These are phyloP conservation scores for Vigna mungo DNA, from an alignment of 306 rosid genomes.

Conservation along the genomic window DNA sequence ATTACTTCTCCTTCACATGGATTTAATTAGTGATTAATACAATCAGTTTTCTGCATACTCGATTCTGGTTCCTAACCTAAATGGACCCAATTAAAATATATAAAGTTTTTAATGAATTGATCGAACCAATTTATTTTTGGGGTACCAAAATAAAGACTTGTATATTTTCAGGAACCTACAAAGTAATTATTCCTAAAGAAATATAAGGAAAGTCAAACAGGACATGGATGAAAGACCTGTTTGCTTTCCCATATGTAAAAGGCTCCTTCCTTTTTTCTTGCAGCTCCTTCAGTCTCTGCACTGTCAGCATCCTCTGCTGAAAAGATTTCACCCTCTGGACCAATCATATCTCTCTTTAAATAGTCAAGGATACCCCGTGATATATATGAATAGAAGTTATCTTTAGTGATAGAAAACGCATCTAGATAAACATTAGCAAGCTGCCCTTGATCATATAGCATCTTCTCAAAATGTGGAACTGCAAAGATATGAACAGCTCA, in stretches of 20 bases:
- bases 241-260: constrained; percentile 86
- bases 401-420: constrained; percentile 81
- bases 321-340: constrained; percentile 92
- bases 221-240: constrained; percentile 61
- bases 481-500: constrained; percentile 50
- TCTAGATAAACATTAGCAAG: constrained; percentile 81
- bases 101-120: not conserved
- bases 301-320: constrained; percentile 99
- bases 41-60: not conserved
- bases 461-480: constrained; percentile 99
- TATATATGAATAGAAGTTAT: constrained; percentile 66
- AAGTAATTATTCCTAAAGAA: constrained; percentile 25
- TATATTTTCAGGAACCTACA: constrained; percentile 23
- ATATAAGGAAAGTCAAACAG: constrained; percentile 38
- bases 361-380: constrained; percentile 89
- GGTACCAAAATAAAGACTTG: constrained; percentile 19
- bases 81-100: constrained; percentile 33
- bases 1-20: not conserved
- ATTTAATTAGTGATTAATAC: not conserved
- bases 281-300: constrained; percentile 81
- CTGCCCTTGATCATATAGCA: constrained; percentile 98
- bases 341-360: constrained; percentile 92
- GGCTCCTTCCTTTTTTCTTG: constrained; percentile 88
- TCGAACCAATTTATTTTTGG: constrained; percentile 2
- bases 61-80: not conserved